Evolutionary conservation across 257 asterid species (phyloP).

Genomic region (Mentha longifolia): DNA sequence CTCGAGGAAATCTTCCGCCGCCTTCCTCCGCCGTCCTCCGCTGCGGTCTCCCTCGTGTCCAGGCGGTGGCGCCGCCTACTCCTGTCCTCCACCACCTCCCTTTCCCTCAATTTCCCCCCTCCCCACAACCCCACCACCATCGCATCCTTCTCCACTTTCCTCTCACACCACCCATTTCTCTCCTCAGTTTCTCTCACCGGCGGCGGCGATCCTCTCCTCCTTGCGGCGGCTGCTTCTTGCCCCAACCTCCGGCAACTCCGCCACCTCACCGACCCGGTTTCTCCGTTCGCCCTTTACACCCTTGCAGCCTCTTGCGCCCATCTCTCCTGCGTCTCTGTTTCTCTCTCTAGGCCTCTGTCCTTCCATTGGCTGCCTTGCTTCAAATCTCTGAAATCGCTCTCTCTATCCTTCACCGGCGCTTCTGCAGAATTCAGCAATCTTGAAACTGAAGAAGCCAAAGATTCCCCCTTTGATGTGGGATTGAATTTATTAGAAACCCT

Average conservation of each 20-base stretch:
- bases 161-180: constrained; percentile 55
- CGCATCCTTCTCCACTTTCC: constrained; percentile 50
- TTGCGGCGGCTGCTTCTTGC: constrained; percentile 52
- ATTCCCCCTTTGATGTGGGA: constrained; percentile 29
- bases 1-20: constrained; percentile 83
- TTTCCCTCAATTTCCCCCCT: constrained; percentile 52
- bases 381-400: constrained; percentile 48
- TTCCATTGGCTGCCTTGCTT: constrained; percentile 59
- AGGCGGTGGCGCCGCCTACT: constrained; percentile 72
- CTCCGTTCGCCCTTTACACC: constrained; percentile 43
- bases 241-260: constrained; percentile 61
- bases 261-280: constrained; percentile 47
- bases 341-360: constrained; percentile 57
- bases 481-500: constrained; percentile 64
- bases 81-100: constrained; percentile 67
- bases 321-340: constrained; percentile 58
- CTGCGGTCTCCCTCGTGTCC: constrained; percentile 70
- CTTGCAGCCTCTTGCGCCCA: constrained; percentile 53
- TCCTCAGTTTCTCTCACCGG: constrained; percentile 53
- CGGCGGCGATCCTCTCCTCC: constrained; percentile 40
- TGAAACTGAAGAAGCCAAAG: background rate
- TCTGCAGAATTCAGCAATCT: constrained; percentile 6
- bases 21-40: constrained; percentile 60
- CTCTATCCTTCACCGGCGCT: constrained; percentile 45
- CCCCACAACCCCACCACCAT: constrained; percentile 40